Conservation (phyloP, 352 stramenopile genomes). For the Lagenidium sp. region DNA sequence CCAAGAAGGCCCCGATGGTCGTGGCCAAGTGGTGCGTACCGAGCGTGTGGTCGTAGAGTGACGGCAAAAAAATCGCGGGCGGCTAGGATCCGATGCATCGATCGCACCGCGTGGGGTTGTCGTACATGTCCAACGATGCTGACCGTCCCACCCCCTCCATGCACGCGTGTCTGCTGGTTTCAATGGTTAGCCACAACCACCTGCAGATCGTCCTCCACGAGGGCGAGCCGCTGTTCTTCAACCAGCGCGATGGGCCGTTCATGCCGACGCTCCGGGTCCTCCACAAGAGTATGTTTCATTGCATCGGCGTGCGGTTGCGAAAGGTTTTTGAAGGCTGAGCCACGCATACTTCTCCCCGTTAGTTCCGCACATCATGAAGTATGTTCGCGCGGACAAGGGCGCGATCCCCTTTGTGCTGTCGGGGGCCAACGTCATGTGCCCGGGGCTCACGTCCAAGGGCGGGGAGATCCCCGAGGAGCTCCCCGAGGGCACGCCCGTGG, state of each 20-base stretch:
- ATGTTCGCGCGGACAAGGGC: conserved; percentile 94
- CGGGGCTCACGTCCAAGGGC: conserved; percentile 93
- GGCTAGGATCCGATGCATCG: too few relatives aligned
- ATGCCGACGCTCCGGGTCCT: conserved; percentile 95
- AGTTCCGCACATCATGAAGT: conserved; percentile 91
- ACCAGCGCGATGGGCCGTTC: conserved; percentile 95
- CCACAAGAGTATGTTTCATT: conserved; percentile 84
- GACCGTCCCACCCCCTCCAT: too few relatives aligned
- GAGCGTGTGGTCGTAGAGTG: too few relatives aligned
- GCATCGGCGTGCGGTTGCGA: too few relatives aligned
- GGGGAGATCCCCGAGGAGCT: conserved; percentile 90
- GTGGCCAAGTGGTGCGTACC: conserved; percentile 82
- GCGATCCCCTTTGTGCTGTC: conserved; percentile 97
- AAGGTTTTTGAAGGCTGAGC: too few relatives aligned
- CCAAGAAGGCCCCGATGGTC: conserved; percentile 93
- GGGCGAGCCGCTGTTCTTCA: conserved; percentile 93
- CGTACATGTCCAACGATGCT: too few relatives aligned
- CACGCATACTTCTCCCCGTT: background rate
- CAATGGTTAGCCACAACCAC: conserved; percentile 42
- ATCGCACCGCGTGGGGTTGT: too few relatives aligned
- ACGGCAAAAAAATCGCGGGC: too few relatives aligned
- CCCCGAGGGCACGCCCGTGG: conserved; percentile 74
- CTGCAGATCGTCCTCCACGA: conserved; percentile 87
- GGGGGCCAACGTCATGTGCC: conserved; percentile 98
- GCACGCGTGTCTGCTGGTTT: conserved; percentile 13